Base-by-base conservation (phyloP, 495 filamentous ascomycete genomes). In the Penicillium robsamsonii region DNA sequence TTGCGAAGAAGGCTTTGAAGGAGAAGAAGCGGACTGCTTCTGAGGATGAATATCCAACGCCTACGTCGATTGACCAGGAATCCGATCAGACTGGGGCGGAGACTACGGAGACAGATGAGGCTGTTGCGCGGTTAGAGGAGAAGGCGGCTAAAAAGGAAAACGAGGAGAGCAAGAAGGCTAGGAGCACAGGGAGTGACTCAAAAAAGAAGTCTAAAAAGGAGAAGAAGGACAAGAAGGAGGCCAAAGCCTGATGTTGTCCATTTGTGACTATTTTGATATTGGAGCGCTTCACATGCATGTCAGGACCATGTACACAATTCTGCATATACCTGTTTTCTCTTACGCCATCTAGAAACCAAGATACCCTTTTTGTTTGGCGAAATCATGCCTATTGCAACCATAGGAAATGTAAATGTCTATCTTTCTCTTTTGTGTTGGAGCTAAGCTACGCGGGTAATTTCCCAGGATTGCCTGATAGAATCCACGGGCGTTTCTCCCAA, bases 401-500 rank as follows among this genome's bases (percentile, higher is more conserved):
- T 17, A 13, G 15, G 0, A 38, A 38, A 27, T 27, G 44, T n/a
- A 15, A 13, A 17, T 3, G 11, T 29, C 24, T 46, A 2, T 45
- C 22, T 46, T 46, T 24, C 4, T 4, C 24, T 24, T 42, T 12
- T 20, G 8, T 12, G 45, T n/a, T 18, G 17, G 4, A 11, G 30
- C 18, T 53, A 27, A 24, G 71, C 66, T 85, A 74, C 45, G 78
- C 80, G 4, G 84, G 84, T 50, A 87, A 71, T 64, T 83, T 87
- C 11, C 87, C 85, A 22, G 87, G 83, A 63, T 85, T 88, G 52
- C 87, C 85, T 15, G 84, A 88, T 51, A 97, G 70, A 55, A 98
- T 81, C 90, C 92, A 96, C 8, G 92, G 91, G 63, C 89, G 78
- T 61, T 78, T 77, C 56, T 88, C 81, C 94, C 93, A 98, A 70